Conservation (phyloP, 2,329 filamentous ascomycete genomes). For the Colletotrichum caudatum region DNA sequence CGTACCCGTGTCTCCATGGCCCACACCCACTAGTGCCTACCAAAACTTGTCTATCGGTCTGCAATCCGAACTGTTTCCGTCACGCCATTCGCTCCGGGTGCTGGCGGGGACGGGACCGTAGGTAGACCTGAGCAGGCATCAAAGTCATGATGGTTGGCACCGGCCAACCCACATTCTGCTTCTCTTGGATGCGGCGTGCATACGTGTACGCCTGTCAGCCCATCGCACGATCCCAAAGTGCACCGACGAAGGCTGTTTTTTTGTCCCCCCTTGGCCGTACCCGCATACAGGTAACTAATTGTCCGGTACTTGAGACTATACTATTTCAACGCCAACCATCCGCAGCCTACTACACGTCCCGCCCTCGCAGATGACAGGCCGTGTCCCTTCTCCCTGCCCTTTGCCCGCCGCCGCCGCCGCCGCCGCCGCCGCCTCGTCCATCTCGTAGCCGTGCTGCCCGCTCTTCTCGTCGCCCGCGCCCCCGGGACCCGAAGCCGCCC, state of each 20-base stretch:
- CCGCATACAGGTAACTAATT: not conserved
- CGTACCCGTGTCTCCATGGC: not conserved
- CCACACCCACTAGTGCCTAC: not conserved
- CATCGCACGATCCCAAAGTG: not conserved
- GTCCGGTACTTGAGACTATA: not conserved
- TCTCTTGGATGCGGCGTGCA: not conserved
- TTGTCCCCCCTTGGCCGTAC: not conserved
- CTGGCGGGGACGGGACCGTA: not conserved
- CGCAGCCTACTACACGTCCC: conserved; percentile 25
- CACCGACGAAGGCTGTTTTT: not conserved
- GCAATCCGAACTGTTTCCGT: not conserved
- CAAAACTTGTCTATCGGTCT: not conserved
- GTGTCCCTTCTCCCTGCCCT: not conserved
- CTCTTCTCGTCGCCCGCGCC: not conserved
- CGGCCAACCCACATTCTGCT: not conserved
- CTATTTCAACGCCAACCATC: conserved; percentile 13
- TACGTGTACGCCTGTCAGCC: not conserved
- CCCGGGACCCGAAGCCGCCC: too few species aligned
- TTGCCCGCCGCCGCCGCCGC: too few species aligned
- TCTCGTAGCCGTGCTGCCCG: not conserved
- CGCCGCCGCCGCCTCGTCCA: not conserved
- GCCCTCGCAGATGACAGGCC: conserved; percentile 22
- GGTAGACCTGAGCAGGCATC: not conserved
- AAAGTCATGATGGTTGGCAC: not conserved
- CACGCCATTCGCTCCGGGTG: not conserved